Evolutionary conservation across 495 filamentous ascomycete species (phyloP).

Genomic region (Penicillium goetzii): DNA sequence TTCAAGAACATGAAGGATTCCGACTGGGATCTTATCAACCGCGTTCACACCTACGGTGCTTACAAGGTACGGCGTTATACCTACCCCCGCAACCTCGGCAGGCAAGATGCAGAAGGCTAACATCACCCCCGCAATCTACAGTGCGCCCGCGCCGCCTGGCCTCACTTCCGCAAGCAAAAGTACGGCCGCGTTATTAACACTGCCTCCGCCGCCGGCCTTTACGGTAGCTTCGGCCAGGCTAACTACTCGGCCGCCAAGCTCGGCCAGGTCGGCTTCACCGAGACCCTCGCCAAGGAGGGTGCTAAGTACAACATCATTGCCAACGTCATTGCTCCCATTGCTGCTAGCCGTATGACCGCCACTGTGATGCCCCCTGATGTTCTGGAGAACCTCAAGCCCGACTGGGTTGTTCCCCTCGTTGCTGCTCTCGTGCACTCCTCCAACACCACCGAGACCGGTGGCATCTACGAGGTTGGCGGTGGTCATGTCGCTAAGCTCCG

Average conservation of each 20-base stretch:
- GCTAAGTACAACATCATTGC: conserved; percentile 96
- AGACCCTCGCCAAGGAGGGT: conserved; percentile 97
- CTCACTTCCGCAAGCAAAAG: conserved; percentile 97
- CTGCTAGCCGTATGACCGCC: conserved; percentile 94
- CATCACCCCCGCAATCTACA: conserved; percentile 28
- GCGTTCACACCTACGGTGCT: conserved; percentile 90
- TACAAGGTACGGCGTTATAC: conserved; percentile 69
- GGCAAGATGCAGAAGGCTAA: conserved; percentile 7
- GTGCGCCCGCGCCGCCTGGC: conserved; percentile 96
- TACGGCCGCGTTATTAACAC: conserved; percentile 97
- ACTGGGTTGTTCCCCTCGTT: conserved; percentile 95
- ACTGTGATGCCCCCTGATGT: conserved; percentile 97
- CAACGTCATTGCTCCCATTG: conserved; percentile 96
- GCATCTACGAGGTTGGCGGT: conserved; percentile 93
- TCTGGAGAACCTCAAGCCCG: conserved; percentile 84
- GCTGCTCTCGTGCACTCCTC: conserved; percentile 87
- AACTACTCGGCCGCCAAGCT: conserved; percentile 99
- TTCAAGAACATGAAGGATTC: conserved; percentile 99
- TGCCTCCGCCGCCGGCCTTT: conserved; percentile 90
- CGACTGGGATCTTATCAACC: conserved; percentile 95
- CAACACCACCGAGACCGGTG: conserved; percentile 81
- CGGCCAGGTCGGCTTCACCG: conserved; percentile 95
- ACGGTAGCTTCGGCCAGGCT: conserved; percentile 93
- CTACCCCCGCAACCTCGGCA: conserved; percentile 5
- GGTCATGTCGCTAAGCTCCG: conserved; percentile 91